Base-by-base conservation (phyloP, 768 basidiomycete genomes). In the Lactarius pseudohatsudake region DNA sequence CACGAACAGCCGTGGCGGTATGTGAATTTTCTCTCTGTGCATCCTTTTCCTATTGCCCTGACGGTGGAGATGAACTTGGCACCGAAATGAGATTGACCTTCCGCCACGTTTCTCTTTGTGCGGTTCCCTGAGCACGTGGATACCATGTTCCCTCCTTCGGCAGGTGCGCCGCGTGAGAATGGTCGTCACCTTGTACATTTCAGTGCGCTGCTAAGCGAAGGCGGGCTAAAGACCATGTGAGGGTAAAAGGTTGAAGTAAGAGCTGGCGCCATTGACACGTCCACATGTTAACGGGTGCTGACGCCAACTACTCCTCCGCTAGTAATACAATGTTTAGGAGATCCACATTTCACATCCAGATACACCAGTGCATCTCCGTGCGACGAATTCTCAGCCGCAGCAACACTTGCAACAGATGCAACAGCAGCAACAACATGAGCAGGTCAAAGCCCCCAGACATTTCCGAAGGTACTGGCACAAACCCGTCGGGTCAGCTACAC, bases 141-240 rank as follows among this genome's bases (percentile, higher is more conserved):
- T 71, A 72, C 81, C 0, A 64, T 75, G 0, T 95, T 16, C 72
- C 92, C 91, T 0, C 78, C 80, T 7, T 91, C 90, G 0, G n/a
- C 28, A 11, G 70, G 77, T 36, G 73, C 73, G 0, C 92, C 91
- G 15, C 38, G 38, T 40, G 15, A 40, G 13, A 90, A 96, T 95
- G 92, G 91, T 0, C 82, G 81, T 56, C 86, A 94, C 75, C 72
- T 98, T 18, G 84, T 93, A 3, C 79, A 94, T 60, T 98, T 98
- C 73, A 92, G 92, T 4, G 82, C 82, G n/a, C 77, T 98, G 55
- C 78, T 96, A 54, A 75, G 79, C 5, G 76, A 83, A 58, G 75
- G 79, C 13, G 57, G 72, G 74, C 73, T 18, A 80, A 80, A 40
- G 90, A 26, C 26, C 26, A 26, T 26, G 26, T 26, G 26, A 32